Percentiles rank a stretch among this genome's conserved stretches.
Evolutionary conservation across 2,329 filamentous ascomycete genomes (phyloP).

Genomic region (Xenoacremonium recifei): DNA sequence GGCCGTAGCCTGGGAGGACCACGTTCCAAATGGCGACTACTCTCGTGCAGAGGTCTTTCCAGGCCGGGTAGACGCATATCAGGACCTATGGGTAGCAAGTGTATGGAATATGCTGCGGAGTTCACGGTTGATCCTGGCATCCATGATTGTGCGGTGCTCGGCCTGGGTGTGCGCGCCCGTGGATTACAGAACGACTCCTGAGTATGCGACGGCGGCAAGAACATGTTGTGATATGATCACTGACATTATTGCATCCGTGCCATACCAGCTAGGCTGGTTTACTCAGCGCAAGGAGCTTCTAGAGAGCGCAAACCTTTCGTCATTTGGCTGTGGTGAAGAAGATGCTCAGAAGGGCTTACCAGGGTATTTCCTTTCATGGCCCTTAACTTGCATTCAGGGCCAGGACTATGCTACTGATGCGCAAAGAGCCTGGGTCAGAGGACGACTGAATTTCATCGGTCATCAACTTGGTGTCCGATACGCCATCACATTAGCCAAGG

Average conservation of each 20-base stretch:
- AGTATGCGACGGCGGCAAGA: slow-evolving; percentile 55
- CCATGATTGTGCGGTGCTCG: slow-evolving; percentile 56
- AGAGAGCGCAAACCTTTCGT: slow-evolving; percentile 38
- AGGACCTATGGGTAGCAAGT: slow-evolving; percentile 57
- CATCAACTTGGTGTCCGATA: slow-evolving; percentile 58
- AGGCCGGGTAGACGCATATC: slow-evolving; percentile 58
- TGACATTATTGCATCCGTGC: slow-evolving; percentile 61
- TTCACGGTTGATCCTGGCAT: slow-evolving; percentile 53
- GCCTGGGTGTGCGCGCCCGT: slow-evolving; percentile 60
- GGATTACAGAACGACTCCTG: slow-evolving; percentile 61
- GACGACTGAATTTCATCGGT: slow-evolving; percentile 53
- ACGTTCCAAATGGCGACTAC: slow-evolving; percentile 52
- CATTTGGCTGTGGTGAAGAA: slow-evolving; percentile 51
- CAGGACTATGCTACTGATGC: slow-evolving; percentile 60
- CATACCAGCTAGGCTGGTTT: slow-evolving; percentile 61
- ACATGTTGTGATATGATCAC: slow-evolving; percentile 52
- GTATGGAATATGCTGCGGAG: slow-evolving; percentile 57
- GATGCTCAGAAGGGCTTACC: slow-evolving; percentile 52
- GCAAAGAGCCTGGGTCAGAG: slow-evolving; percentile 55
- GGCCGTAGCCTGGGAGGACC: slow-evolving; percentile 57
- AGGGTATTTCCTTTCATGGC: slow-evolving; percentile 60
- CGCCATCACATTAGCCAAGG: slow-evolving; percentile 53
- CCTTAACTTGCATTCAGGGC: slow-evolving; percentile 50
- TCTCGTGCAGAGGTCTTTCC: slow-evolving; percentile 55
- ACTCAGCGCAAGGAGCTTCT: slow-evolving; percentile 42